Conservation (phyloP, 208 protist species). For the Kentomonas sorsogonicus region DNA sequence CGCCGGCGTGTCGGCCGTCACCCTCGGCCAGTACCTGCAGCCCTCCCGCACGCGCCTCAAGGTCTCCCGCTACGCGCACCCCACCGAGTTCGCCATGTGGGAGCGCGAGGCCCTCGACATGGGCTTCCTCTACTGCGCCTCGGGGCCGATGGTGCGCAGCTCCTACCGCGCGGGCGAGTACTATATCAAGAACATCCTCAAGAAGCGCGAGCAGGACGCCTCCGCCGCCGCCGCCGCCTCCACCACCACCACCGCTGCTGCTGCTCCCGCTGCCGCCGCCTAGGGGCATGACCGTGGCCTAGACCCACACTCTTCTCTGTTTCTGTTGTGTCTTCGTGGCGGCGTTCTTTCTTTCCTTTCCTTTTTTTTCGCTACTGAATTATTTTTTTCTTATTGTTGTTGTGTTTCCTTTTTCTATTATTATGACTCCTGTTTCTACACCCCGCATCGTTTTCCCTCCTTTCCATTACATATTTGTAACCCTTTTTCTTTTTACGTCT, state of each 20-base stretch:
- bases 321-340: too few relatives aligned
- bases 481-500: too few relatives aligned
- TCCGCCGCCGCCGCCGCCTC: background rate
- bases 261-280: constrained; percentile 9
- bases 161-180: constrained; percentile 95
- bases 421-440: too few relatives aligned
- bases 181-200: constrained; percentile 92
- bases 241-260: constrained; percentile 1
- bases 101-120: constrained; percentile 88
- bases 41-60: constrained; percentile 95
- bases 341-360: constrained; percentile 9
- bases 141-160: constrained; percentile 93
- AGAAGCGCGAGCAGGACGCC: constrained; percentile 36
- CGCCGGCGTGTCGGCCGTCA: constrained; percentile 91
- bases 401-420: background rate
- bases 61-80: constrained; percentile 94
- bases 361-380: constrained; percentile 3
- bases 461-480: too few relatives aligned
- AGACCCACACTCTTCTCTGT: too few relatives aligned
- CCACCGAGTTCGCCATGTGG: constrained; percentile 96
- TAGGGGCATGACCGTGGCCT: too few relatives aligned
- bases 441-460: too few relatives aligned
- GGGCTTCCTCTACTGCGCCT: constrained; percentile 97
- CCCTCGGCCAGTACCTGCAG: constrained; percentile 97
- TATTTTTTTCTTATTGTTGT: background rate